Evolutionary conservation across 2,329 filamentous ascomycete species (phyloP).

Genomic region (Tolypocladium ovalisporum): DNA sequence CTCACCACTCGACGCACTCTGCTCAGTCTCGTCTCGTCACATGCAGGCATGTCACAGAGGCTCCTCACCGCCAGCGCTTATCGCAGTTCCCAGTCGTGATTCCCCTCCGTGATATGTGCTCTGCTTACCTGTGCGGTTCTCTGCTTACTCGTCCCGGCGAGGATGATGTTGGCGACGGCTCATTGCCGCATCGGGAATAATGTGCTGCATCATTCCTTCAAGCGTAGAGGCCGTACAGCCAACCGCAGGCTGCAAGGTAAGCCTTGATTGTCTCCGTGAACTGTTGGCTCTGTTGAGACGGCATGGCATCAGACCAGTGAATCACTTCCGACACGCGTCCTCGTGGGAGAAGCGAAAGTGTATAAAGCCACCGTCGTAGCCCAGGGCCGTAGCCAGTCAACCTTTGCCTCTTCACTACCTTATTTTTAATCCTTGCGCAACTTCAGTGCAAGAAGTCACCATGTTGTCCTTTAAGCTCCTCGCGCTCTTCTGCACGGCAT

Average conservation of each 20-base stretch:
- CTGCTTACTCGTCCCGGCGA: no score
- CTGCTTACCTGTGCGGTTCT: neutral
- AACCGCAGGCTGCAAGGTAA: constrained; percentile 1
- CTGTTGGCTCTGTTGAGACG: neutral
- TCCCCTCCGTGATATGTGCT: neutral
- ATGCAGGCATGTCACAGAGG: neutral
- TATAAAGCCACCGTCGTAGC: neutral
- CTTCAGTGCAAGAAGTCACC: neutral
- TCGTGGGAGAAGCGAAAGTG: neutral
- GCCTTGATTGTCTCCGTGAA: constrained; percentile 1
- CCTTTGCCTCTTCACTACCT: neutral
- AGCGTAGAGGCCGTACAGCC: neutral
- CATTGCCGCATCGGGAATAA: constrained; percentile 1
- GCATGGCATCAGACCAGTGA: neutral
- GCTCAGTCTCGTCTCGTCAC: neutral
- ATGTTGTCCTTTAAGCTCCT: neutral
- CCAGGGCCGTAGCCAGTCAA: no score
- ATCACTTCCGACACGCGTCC: neutral
- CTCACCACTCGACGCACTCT: no score
- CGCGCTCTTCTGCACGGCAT: constrained; percentile 10
- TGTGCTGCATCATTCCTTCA: neutral
- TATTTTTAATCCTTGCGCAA: neutral
- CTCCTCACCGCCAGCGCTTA: neutral
- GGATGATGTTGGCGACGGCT: neutral
- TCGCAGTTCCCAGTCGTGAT: neutral